phyloP scores from a whole-genome alignment of 768 basidiomycete species.

The Rhizopogon rudus region DNA sequence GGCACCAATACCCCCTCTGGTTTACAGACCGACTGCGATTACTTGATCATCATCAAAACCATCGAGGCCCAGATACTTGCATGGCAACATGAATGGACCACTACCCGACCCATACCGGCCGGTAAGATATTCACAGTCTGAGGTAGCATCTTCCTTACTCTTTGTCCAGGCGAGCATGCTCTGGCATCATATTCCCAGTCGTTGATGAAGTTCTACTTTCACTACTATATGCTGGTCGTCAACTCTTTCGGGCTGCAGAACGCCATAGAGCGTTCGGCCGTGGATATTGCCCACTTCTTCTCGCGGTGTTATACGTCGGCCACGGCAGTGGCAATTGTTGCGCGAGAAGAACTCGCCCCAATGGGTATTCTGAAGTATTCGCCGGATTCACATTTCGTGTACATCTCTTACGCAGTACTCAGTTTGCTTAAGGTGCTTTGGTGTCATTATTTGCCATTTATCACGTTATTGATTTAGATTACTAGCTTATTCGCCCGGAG shows the following conservation, averaged over 20 bases:
- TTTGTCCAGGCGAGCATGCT: slow-evolving; percentile 19
- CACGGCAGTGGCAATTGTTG: slow-evolving; percentile 60
- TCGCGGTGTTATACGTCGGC: slow-evolving; percentile 72
- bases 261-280: slow-evolving; percentile 72
- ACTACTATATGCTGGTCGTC: slow-evolving; percentile 83
- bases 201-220: slow-evolving; percentile 66
- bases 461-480: slow-evolving; percentile 10
- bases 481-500: slow-evolving; percentile 76
- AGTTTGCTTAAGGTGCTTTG: slow-evolving; percentile 80
- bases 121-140: slow-evolving; percentile 11
- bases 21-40: slow-evolving; percentile 79
- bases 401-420: slow-evolving; percentile 88
- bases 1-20: slow-evolving; percentile 77
- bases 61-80: slow-evolving; percentile 73
- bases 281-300: slow-evolving; percentile 83
- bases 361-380: slow-evolving; percentile 75
- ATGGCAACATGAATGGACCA: slow-evolving; percentile 54
- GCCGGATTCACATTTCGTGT: slow-evolving; percentile 89
- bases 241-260: slow-evolving; percentile 97
- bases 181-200: slow-evolving; percentile 20
- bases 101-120: slow-evolving; percentile 9
- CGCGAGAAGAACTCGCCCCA: slow-evolving; percentile 77
- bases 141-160: neutral
- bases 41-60: slow-evolving; percentile 75
- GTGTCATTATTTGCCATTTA: neutral